Evolutionary conservation across 2,329 filamentous ascomycete species (phyloP).

Genomic region (Aaosphaeria pasadenensis): DNA sequence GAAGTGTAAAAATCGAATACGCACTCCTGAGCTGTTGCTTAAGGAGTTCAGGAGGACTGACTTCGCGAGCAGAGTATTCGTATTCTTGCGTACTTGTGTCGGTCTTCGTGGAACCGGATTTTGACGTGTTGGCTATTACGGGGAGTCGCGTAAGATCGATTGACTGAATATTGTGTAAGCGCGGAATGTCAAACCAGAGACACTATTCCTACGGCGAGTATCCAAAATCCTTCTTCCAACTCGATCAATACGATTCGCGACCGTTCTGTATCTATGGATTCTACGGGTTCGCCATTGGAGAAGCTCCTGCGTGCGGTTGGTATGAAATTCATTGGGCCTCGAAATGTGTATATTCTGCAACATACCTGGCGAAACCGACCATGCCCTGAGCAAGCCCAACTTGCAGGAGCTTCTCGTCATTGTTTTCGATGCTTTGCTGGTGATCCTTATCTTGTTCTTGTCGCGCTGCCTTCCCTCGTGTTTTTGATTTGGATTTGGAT

Average conservation of each 20-base stretch:
- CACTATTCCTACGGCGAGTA: constrained; percentile 70
- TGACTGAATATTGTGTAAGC: constrained; percentile 51
- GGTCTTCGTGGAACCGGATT: constrained; percentile 8
- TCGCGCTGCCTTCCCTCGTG: constrained; percentile 32
- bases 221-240: constrained; percentile 91
- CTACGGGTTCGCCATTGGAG: constrained; percentile 70
- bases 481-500: constrained; percentile 20
- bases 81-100: constrained; percentile 42
- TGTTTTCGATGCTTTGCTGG: constrained; percentile 24
- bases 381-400: constrained; percentile 96
- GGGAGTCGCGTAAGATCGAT: constrained; percentile 78
- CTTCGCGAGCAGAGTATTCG: constrained; percentile 87
- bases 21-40: constrained; percentile 79
- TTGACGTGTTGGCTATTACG: constrained; percentile 36
- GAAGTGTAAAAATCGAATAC: constrained; percentile 79
- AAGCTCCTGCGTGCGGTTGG: constrained; percentile 61
- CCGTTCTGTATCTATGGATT: constrained; percentile 88
- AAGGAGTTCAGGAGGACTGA: constrained; percentile 77
- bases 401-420: constrained; percentile 84
- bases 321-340: too few relatives aligned
- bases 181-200: neutral
- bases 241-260: constrained; percentile 81
- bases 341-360: constrained; percentile 1
- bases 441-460: constrained; percentile 52
- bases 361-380: constrained; percentile 77